phyloP scores from a whole-genome alignment of 2,329 filamentous ascomycete genomes.

The Ceratocystiopsis minuta region DNA sequence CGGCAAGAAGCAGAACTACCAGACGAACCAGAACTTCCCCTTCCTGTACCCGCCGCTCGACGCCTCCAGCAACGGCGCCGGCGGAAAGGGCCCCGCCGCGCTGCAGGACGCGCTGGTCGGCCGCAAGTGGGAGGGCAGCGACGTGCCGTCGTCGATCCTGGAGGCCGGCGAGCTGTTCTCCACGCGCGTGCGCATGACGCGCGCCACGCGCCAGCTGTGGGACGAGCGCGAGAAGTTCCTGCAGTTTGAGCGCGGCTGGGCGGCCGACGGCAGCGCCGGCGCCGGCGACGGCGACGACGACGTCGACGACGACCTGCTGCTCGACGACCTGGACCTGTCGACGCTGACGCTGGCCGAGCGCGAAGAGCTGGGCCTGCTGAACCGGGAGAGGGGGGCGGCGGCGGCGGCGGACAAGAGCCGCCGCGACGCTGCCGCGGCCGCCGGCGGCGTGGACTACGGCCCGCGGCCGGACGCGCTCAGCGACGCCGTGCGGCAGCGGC shows the following conservation, averaged over 20 bases:
- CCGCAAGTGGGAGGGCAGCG: conserved; percentile 79
- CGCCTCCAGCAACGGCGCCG: conserved; percentile 70
- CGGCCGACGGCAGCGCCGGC: conserved; percentile 19
- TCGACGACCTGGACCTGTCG: conserved; percentile 22
- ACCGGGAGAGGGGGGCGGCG: conserved; percentile 9
- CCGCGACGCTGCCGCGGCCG: background rate
- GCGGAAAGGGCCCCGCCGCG: conserved; percentile 71
- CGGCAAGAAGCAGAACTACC: conserved; percentile 97
- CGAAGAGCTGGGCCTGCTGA: conserved; percentile 28
- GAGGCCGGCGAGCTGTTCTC: conserved; percentile 90
- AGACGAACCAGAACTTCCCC: conserved; percentile 96
- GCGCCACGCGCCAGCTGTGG: conserved; percentile 86
- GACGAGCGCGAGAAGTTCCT: conserved; percentile 82
- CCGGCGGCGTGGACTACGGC: conserved; percentile 27
- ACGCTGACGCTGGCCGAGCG: conserved; percentile 23
- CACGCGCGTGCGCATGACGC: conserved; percentile 73
- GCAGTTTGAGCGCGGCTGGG: conserved; percentile 84
- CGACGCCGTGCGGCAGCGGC: conserved; percentile 40
- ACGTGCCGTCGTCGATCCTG: conserved; percentile 83
- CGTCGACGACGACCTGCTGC: conserved; percentile 20
- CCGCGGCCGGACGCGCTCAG: conserved; percentile 29
- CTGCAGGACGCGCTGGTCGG: conserved; percentile 66
- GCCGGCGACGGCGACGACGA: background rate
- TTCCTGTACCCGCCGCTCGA: conserved; percentile 94
- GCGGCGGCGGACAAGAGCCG: background rate